These are phyloP conservation scores for Beta corolliflora DNA, from an alignment of 179 eudicot genomes.

Conservation along the genomic window DNA sequence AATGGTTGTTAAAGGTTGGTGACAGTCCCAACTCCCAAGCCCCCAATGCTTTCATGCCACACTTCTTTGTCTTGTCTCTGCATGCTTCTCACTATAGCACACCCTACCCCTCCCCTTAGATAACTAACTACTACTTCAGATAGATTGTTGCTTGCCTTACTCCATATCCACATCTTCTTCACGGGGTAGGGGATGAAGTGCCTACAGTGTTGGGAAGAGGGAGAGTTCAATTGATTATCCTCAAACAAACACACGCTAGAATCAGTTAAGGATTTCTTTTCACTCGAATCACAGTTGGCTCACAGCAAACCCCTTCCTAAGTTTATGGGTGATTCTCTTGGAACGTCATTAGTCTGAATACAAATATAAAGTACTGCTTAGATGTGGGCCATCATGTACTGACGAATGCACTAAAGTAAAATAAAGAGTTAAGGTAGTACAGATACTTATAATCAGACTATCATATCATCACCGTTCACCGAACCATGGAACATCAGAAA, in stretches of 20 bases:
- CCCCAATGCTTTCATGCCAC: neutral
- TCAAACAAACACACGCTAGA: neutral
- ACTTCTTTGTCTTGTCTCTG: neutral
- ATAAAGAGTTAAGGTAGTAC: neutral
- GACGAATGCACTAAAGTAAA: neutral
- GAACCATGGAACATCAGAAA: neutral
- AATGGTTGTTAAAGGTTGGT: neutral
- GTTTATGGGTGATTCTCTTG: neutral
- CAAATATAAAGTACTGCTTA: neutral
- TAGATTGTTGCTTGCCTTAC: neutral
- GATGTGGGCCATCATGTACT: neutral
- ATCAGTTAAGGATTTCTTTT: neutral
- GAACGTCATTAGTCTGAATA: neutral
- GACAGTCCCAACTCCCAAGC: neutral
- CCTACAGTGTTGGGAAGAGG: neutral
- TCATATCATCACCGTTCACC: neutral
- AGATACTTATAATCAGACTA: neutral
- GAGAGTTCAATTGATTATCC: neutral
- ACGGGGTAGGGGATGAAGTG: neutral
- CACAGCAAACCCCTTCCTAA: neutral
- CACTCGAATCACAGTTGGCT: neutral
- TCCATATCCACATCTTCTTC: neutral
- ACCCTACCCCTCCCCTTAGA: neutral
- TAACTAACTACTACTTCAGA: neutral
- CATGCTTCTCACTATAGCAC: neutral